Percentiles rank a stretch among this genome's conserved stretches.
phyloP scores from a whole-genome alignment of 148 eudicot species.

The Cornus suecica region DNA sequence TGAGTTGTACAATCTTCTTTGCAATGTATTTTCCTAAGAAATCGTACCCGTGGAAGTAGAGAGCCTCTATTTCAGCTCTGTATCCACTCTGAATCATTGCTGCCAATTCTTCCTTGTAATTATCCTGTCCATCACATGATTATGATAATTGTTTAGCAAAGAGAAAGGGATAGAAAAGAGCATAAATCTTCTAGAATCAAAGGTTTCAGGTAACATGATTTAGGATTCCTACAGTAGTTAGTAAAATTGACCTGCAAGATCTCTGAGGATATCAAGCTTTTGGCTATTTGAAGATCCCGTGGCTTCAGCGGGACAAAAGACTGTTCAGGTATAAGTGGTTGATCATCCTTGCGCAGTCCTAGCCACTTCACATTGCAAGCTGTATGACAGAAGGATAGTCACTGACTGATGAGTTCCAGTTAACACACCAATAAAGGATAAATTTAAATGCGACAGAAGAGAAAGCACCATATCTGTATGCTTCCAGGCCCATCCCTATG shows the following conservation, averaged over 20 bases:
- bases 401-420: not conserved
- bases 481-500: conserved; percentile 94
- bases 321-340: conserved; percentile 71
- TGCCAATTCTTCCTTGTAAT: conserved; percentile 81
- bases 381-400: conserved; percentile 24
- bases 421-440: not conserved
- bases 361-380: conserved; percentile 96
- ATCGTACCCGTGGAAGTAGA: conserved; percentile 75
- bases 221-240: not conserved
- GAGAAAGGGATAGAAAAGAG: too few relatives aligned
- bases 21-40: conserved; percentile 74
- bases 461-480: conserved; percentile 79
- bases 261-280: conserved; percentile 69
- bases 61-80: conserved; percentile 94
- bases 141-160: not conserved
- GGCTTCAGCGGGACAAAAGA: conserved; percentile 64
- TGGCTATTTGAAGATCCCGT: conserved; percentile 78
- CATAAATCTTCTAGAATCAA: not conserved
- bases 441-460: not conserved
- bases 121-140: conserved; percentile 38
- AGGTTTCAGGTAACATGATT: not conserved
- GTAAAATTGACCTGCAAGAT: conserved; percentile 55
- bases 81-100: conserved; percentile 67
- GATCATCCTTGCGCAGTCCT: conserved; percentile 76
- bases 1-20: conserved; percentile 79